Evolutionary conservation across 2,329 filamentous ascomycete species (phyloP).

Genomic region (Aspergillus sp.): DNA sequence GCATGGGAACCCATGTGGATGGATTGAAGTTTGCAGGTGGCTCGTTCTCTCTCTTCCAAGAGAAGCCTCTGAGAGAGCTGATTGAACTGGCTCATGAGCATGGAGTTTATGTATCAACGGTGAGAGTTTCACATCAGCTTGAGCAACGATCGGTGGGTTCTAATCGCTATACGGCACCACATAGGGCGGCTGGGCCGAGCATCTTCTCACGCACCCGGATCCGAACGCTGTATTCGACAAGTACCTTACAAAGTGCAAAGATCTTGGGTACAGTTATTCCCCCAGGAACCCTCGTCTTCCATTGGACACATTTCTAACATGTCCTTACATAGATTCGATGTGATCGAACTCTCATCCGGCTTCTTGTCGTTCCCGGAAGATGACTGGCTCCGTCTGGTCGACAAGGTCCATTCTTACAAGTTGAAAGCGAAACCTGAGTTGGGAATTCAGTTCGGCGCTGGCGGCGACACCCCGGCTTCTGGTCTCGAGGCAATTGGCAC

Average conservation of each 20-base stretch:
- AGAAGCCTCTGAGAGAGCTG: constrained; percentile 47
- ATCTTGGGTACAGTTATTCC: constrained; percentile 40
- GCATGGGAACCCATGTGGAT: constrained; percentile 56
- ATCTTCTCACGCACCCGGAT: constrained; percentile 52
- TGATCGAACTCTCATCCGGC: constrained; percentile 54
- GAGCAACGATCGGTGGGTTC: background rate
- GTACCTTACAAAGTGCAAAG: constrained; percentile 54
- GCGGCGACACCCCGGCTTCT: constrained; percentile 51
- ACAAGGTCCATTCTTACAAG: constrained; percentile 48
- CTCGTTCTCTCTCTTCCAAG: constrained; percentile 53
- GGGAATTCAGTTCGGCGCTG: constrained; percentile 59
- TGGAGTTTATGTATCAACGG: constrained; percentile 55
- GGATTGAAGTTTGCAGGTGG: constrained; percentile 57
- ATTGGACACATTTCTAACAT: background rate
- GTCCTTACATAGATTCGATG: constrained; percentile 47
- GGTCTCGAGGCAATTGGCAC: constrained; percentile 51
- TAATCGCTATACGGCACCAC: background rate
- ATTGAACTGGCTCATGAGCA: constrained; percentile 52
- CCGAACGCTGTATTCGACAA: constrained; percentile 47
- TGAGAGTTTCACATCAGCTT: constrained; percentile 18
- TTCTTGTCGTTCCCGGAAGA: constrained; percentile 56
- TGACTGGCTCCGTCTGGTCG: constrained; percentile 54
- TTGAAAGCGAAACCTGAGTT: constrained; percentile 56
- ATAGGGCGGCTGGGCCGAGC: constrained; percentile 56
- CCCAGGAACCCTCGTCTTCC: background rate